A percentile compares a stretch with the other conserved stretches of the same genome.
Evolutionary conservation across 345 rosid genomes (phyloP).

Genomic region (Citrus sp.): DNA sequence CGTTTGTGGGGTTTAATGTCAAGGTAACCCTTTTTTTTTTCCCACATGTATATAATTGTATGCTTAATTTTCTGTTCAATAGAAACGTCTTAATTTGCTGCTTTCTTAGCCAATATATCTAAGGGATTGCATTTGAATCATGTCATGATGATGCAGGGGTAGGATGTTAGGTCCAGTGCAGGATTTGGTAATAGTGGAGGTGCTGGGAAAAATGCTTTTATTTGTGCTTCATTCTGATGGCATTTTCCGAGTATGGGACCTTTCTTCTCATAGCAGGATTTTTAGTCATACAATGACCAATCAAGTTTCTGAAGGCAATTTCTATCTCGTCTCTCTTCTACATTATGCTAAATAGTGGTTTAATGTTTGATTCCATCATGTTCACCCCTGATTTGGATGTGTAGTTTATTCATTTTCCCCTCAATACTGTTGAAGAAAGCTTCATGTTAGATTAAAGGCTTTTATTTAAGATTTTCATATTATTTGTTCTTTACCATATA

Average conservation of each 20-base stretch:
- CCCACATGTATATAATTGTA: neutral
- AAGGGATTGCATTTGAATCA: neutral
- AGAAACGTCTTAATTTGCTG: neutral
- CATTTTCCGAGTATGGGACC: constrained; percentile 72
- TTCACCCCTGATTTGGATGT: neutral
- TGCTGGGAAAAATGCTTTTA: constrained; percentile 42
- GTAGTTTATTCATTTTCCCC: neutral
- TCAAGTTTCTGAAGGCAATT: constrained; percentile 59
- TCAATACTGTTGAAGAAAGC: neutral
- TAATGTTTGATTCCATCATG: neutral
- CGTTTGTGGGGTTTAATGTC: constrained; percentile 86
- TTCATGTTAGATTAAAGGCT: neutral
- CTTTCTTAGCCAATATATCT: neutral
- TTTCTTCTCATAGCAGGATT: constrained; percentile 43
- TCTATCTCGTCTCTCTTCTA: constrained; percentile 8
- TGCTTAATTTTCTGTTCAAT: neutral
- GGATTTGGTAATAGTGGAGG: constrained; percentile 54
- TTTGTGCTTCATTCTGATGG: constrained; percentile 77
- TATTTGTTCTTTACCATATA: constrained; percentile 9
- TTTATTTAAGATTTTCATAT: constrained; percentile 1
- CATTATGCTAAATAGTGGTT: neutral
- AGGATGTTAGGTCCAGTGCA: constrained; percentile 58
- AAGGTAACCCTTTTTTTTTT: constrained; percentile 40
- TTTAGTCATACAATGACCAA: constrained; percentile 48
- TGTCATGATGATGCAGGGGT: constrained; percentile 64